These are phyloP conservation scores for Cetraspora pellucida DNA, from an alignment of 192 early-diverging fungal genomes.

Conservation along the genomic window DNA sequence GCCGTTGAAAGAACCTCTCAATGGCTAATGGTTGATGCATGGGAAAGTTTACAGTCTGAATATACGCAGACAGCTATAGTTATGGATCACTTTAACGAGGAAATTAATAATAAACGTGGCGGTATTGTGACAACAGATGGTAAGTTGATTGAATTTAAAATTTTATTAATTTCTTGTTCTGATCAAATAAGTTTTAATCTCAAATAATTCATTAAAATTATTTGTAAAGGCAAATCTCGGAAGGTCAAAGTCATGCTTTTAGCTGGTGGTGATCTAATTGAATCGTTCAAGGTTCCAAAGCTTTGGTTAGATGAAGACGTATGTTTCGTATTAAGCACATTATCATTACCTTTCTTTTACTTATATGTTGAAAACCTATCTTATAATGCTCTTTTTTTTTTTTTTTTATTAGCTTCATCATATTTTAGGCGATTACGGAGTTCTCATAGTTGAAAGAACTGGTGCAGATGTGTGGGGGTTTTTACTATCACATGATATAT, in stretches of 20 bases:
- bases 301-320: conserved; percentile 90
- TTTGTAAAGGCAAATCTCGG: conserved; percentile 50
- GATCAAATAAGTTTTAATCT: too few species aligned
- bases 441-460: conserved; percentile 93
- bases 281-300: conserved; percentile 89
- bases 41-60: conserved; percentile 81
- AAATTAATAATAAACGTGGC: conserved; percentile 76
- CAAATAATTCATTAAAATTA: too few species aligned
- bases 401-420: conserved; percentile 73
- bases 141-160: conserved; percentile 27
- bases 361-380: too few species aligned
- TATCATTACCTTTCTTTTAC: neutral
- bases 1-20: conserved; percentile 78
- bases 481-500: conserved; percentile 84
- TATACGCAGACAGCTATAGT: conserved; percentile 89
- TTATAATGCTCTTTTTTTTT: too few species aligned
- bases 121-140: conserved; percentile 67
- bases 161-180: too few species aligned
- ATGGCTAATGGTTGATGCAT: conserved; percentile 97
- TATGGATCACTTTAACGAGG: conserved; percentile 91
- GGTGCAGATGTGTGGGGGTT: conserved; percentile 94
- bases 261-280: conserved; percentile 95
- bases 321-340: conserved; percentile 39
- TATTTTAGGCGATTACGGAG: conserved; percentile 90
- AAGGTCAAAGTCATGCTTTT: conserved; percentile 87